Evolutionary conservation across 805 yeast genomes (phyloP), one percentile per base, ranked within the genome.

Genomic region (Deakozyma indianensis): DNA sequence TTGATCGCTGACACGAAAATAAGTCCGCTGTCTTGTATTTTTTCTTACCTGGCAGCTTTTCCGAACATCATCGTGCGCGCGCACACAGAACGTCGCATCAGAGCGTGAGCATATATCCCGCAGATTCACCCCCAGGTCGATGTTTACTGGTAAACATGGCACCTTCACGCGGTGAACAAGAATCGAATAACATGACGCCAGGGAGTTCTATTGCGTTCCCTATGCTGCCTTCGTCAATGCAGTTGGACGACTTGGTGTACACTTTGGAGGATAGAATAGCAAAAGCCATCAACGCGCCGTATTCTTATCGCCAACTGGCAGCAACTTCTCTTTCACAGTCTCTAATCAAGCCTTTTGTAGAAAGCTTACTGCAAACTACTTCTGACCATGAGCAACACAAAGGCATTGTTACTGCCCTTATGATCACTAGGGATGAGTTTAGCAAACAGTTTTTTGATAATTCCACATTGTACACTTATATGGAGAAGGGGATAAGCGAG

Each of bases 341-440:
- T 23, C 18, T 56, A 29, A 54, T 58, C 22, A 41, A 53, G 25
- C 60, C 61, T 3, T 42, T 57, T 16, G 56, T 56, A 43, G 43
- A 22, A 47, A 47, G 42, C 23, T 40, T 48, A n/a, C 21, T 44
- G 14, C 14, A 40, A 22, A 47, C 47, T 24, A 18, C 25, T 18
- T 7, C 41, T 7, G 42, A 45, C 23, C 23, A 22, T 15, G 51
- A 50, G n/a, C 54, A 51, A 27, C 61, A 59, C 35, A 50, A 51
- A 4, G 62, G 61, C 5, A 54, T 58, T 23, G 48, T 58, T 7
- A 52, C 61, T 9, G 62, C 61, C 3, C 48, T 58, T 15, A 43
- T 58, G 44, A 54, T 58, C n/a, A 55, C 56, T 7, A 43, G 59
- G 15, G 50, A 52, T 22, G 59, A 58, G 25, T 58, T 57, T 35